phyloP scores from a whole-genome alignment of 2,329 filamentous ascomycete genomes.

The Phyllosticta citrichinensis region DNA sequence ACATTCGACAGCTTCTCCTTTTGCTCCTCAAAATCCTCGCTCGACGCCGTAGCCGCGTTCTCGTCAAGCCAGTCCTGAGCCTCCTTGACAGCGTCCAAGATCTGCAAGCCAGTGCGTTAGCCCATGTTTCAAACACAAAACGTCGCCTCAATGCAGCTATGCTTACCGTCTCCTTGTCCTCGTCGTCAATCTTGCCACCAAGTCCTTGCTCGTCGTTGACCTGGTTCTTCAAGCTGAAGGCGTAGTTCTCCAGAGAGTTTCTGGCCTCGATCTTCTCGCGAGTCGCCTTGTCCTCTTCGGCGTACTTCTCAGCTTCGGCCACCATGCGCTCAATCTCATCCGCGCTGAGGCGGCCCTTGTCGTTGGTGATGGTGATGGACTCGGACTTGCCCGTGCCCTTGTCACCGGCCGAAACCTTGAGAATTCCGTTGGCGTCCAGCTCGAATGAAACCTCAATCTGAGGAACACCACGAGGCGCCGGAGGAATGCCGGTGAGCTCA shows the following conservation, averaged over 20 bases:
- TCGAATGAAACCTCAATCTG: constrained; percentile 98
- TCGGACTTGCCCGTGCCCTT: constrained; percentile 98
- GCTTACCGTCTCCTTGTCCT: constrained; percentile 80
- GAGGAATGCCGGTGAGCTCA: constrained; percentile 90
- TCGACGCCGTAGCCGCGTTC: constrained; percentile 72
- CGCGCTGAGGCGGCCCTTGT: constrained; percentile 92
- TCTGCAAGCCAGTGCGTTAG: constrained; percentile 38
- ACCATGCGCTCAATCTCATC: constrained; percentile 99
- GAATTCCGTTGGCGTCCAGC: constrained; percentile 95
- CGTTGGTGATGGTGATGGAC: constrained; percentile 98
- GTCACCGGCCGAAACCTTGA: constrained; percentile 91
- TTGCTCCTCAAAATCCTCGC: constrained; percentile 98
- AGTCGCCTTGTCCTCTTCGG: constrained; percentile 97
- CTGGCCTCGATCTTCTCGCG: constrained; percentile 94
- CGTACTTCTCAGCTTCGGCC: constrained; percentile 93
- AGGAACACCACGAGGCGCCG: constrained; percentile 88
- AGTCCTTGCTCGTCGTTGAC: constrained; percentile 93
- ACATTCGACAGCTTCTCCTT: constrained; percentile 97
- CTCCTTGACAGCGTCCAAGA: constrained; percentile 95
- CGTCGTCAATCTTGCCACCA: constrained; percentile 94
- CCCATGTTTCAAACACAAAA: constrained; percentile 3
- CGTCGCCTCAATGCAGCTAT: neutral
- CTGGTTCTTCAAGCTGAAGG: constrained; percentile 98
- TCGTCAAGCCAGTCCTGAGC: constrained; percentile 93
- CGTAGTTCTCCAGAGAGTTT: constrained; percentile 98